These are phyloP conservation scores for Fusarium sp. DNA, from an alignment of 2,329 filamentous ascomycete species.

Conservation along the genomic window DNA sequence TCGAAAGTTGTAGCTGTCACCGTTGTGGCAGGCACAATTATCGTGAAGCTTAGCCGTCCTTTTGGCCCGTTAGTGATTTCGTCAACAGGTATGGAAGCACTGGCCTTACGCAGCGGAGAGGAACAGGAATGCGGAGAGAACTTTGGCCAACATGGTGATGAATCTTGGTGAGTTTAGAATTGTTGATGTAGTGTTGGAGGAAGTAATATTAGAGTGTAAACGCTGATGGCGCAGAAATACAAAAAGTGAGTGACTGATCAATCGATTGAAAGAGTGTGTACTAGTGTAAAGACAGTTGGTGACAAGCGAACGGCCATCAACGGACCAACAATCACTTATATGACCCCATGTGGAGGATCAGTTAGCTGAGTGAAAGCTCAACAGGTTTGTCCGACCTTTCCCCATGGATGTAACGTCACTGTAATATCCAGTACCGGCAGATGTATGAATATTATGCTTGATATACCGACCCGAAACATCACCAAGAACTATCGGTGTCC, in stretches of 20 bases:
- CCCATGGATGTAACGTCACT: background rate
- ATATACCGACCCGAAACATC: slow-evolving; percentile 14
- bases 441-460: background rate
- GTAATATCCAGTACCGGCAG: background rate
- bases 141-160: slow-evolving; percentile 31
- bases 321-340: slow-evolving; percentile 1
- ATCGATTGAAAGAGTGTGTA: slow-evolving; percentile 7
- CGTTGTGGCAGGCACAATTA: slow-evolving; percentile 36
- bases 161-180: background rate
- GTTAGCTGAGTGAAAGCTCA: background rate
- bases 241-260: slow-evolving; percentile 2
- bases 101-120: slow-evolving; percentile 24
- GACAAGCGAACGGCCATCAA: no score
- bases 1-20: slow-evolving; percentile 36
- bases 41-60: slow-evolving; percentile 35
- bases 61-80: background rate
- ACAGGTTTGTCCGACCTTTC: background rate
- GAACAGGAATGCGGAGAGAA: slow-evolving; percentile 22
- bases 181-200: no score
- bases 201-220: background rate
- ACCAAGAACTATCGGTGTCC: background rate
- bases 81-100: rapidly evolving
- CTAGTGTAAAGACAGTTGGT: slow-evolving; percentile 1
- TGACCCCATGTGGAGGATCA: background rate
- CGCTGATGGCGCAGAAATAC: background rate